phyloP scores from a whole-genome alignment of 2,329 filamentous ascomycete genomes.

The Colletotrichum cordylinicola region DNA sequence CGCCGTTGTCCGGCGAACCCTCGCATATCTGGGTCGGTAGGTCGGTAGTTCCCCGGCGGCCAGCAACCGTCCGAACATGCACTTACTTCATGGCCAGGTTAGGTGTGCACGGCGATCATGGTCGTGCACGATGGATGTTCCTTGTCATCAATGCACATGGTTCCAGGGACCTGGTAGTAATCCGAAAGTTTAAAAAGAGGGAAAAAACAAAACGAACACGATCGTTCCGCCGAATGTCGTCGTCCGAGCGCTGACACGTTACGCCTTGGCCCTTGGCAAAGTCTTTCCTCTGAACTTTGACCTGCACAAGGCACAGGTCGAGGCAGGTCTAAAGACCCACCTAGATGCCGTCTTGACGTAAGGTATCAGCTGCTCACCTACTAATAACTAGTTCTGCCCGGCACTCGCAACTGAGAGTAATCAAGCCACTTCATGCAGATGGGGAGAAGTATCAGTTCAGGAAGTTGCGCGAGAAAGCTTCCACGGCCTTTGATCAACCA shows the following conservation, averaged over 20 bases:
- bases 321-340: background rate
- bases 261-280: background rate
- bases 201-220: background rate
- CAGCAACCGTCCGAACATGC: background rate
- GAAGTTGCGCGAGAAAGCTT: background rate
- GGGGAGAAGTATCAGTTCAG: background rate
- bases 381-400: background rate
- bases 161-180: background rate
- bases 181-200: background rate
- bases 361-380: background rate
- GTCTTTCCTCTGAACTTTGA: background rate
- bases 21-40: background rate
- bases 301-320: background rate
- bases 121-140: background rate
- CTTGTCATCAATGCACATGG: background rate
- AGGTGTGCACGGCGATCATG: background rate
- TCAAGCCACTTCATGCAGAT: background rate
- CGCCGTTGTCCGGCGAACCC: background rate
- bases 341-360: background rate
- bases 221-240: background rate
- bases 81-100: background rate
- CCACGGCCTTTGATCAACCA: background rate
- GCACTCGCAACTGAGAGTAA: background rate
- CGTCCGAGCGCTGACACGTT: background rate
- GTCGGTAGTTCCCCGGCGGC: background rate